A percentile compares a stretch with the other conserved stretches of the same genome.
These are phyloP conservation scores for Rhododendron griersonianum DNA, from an alignment of 148 eudicot species.

Conservation along the genomic window DNA sequence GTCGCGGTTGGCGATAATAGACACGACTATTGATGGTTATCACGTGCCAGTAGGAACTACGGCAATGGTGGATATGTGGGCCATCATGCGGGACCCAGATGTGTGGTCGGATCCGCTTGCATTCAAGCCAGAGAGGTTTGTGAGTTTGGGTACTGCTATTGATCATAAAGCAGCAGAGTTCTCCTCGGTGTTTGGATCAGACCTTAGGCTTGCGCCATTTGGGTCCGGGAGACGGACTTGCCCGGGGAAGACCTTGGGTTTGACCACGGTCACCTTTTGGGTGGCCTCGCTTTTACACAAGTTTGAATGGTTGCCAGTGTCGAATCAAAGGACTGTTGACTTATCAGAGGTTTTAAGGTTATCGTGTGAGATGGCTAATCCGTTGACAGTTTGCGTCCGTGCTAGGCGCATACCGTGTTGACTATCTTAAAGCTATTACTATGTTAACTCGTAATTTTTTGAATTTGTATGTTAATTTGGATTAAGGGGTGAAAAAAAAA, in stretches of 20 bases:
- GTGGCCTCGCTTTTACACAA: slow-evolving; percentile 61
- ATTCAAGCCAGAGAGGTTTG: slow-evolving; percentile 48
- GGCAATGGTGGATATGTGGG: slow-evolving; percentile 75
- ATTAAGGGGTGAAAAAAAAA: no score
- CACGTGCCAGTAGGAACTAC: slow-evolving; percentile 67
- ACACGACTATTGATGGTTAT: slow-evolving; percentile 51
- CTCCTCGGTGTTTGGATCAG: slow-evolving; percentile 62
- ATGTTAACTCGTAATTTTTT: background rate
- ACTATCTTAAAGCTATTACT: background rate
- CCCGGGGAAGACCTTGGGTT: slow-evolving; percentile 71
- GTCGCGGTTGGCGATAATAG: slow-evolving; percentile 55
- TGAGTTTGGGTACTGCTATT: background rate
- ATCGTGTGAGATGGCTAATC: slow-evolving; percentile 82
- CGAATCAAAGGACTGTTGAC: slow-evolving; percentile 26
- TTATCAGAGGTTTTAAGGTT: slow-evolving; percentile 60
- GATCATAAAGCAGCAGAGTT: background rate
- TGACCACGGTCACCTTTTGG: slow-evolving; percentile 72
- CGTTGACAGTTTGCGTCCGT: slow-evolving; percentile 38
- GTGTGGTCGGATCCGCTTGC: slow-evolving; percentile 49
- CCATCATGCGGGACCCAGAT: slow-evolving; percentile 51
- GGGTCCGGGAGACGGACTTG: slow-evolving; percentile 78
- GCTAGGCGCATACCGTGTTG: slow-evolving; percentile 25
- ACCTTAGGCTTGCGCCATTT: slow-evolving; percentile 76
- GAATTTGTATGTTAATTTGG: background rate
- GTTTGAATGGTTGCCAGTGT: slow-evolving; percentile 32